Percentiles rank a stretch among this genome's conserved stretches.
Conservation (phyloP, 2,329 filamentous ascomycete genomes). For the Scytalidium sp. region DNA sequence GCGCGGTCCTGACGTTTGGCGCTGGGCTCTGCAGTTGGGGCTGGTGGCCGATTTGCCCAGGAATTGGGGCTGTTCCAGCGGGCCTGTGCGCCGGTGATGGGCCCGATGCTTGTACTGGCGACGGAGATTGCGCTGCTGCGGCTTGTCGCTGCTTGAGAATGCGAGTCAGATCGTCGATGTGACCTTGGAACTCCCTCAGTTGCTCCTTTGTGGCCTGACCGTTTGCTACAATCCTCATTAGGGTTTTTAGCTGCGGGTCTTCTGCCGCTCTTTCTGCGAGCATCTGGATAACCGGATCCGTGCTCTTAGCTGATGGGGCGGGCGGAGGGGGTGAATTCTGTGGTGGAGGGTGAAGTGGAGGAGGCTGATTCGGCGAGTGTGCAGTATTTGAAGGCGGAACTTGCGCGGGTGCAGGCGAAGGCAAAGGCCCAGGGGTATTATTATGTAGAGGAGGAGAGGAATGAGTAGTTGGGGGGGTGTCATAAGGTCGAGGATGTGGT, state of each 20-base stretch:
- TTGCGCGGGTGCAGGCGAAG: conserved; percentile 1
- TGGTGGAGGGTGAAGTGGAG: conserved; percentile 4
- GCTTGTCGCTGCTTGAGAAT: conserved; percentile 59
- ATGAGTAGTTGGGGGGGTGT: conserved; percentile 15
- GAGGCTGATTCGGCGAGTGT: conserved; percentile 6
- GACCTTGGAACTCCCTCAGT: conserved; percentile 71
- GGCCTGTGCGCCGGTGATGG: conserved; percentile 13
- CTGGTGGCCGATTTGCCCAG: conserved; percentile 18
- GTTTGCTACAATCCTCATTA: conserved; percentile 81
- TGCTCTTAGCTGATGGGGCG: conserved; percentile 31
- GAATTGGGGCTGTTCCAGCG: conserved; percentile 5
- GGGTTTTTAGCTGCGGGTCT: conserved; percentile 67
- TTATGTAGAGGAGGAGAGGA: conserved; percentile 10
- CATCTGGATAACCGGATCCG: conserved; percentile 79
- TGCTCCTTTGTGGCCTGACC: conserved; percentile 70
- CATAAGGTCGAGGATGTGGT: conserved; percentile 16
- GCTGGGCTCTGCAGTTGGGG: conserved; percentile 18
- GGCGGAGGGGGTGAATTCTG: conserved; percentile 7
- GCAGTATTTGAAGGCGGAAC: conserved; percentile 2
- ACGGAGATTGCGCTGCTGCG: conserved; percentile 30
- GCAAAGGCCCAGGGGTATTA: neutral
- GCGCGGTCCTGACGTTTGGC: conserved; percentile 10
- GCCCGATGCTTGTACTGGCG: neutral
- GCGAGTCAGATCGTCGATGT: conserved; percentile 75
- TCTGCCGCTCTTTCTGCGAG: conserved; percentile 73